Percentiles rank a stretch among this genome's conserved stretches.
Conservation (phyloP, 805 yeast genomes). For the Barnettozyma vustinii region DNA sequence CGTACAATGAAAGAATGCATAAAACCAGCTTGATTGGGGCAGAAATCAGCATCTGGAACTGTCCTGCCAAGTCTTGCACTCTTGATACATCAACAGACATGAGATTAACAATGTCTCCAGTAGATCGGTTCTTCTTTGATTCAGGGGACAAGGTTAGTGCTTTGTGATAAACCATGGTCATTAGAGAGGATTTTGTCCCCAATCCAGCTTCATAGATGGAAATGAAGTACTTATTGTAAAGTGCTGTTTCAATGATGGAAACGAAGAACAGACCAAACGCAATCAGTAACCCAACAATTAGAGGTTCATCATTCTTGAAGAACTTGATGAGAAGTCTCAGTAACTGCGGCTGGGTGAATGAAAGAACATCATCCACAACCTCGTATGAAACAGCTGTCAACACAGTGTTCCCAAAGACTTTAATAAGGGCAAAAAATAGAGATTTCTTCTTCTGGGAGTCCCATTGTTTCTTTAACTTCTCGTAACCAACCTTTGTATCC, state of each 20-base stretch:
- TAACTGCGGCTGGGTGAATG: slow-evolving; percentile 85
- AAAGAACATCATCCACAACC: slow-evolving; percentile 66
- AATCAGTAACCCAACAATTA: slow-evolving; percentile 48
- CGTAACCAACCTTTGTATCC: slow-evolving; percentile 47
- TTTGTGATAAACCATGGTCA: slow-evolving; percentile 65
- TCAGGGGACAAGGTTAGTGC: slow-evolving; percentile 63
- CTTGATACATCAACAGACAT: slow-evolving; percentile 72
- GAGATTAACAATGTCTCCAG: slow-evolving; percentile 78
- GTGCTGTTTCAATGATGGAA: slow-evolving; percentile 53
- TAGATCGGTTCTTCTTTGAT: slow-evolving; percentile 50
- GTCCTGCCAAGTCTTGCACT: slow-evolving; percentile 53
- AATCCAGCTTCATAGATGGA: slow-evolving; percentile 56
- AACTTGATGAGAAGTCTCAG: slow-evolving; percentile 55
- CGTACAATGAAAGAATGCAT: slow-evolving; percentile 49
- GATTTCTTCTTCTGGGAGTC: slow-evolving; percentile 44
- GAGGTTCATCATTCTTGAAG: slow-evolving; percentile 44
- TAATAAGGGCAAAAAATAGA: slow-evolving; percentile 52
- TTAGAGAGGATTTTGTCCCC: slow-evolving; percentile 58
- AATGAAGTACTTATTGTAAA: slow-evolving; percentile 65
- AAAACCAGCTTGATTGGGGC: slow-evolving; percentile 53
- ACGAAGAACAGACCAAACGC: slow-evolving; percentile 59
- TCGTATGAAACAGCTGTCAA: slow-evolving; percentile 69
- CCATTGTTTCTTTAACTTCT: slow-evolving; percentile 57
- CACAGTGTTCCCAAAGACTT: slow-evolving; percentile 72
- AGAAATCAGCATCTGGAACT: slow-evolving; percentile 49